phyloP scores from a whole-genome alignment of 768 basidiomycete species.

The Coprinopsis strossmayeri region DNA sequence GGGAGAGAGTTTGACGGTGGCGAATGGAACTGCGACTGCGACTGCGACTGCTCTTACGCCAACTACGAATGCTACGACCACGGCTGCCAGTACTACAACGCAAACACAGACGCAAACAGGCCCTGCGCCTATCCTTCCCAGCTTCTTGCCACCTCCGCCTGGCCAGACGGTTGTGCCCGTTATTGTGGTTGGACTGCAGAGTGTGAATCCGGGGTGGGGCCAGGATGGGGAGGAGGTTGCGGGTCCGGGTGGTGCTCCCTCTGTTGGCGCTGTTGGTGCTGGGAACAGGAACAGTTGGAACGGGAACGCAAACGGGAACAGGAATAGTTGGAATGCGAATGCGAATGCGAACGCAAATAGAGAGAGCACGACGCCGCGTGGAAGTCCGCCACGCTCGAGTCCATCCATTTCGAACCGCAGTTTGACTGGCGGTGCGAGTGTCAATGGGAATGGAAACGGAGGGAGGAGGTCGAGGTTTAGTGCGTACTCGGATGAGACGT shows the following conservation, averaged over 20 bases:
- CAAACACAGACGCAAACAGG: background rate
- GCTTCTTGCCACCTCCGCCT: slow-evolving; percentile 11
- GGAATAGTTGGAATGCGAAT: no score
- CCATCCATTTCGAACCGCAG: no score
- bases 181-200: slow-evolving; percentile 78
- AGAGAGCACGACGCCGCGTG: no score
- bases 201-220: slow-evolving; percentile 47
- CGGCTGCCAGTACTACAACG: background rate
- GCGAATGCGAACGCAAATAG: no score
- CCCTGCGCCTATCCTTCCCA: slow-evolving; percentile 6
- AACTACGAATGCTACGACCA: slow-evolving; percentile 3
- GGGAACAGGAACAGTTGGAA: background rate
- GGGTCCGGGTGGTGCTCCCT: background rate
- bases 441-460: background rate
- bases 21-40: slow-evolving; percentile 10
- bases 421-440: no score
- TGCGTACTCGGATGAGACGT: no score
- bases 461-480: slow-evolving; percentile 1
- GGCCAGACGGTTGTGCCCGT: slow-evolving; percentile 64
- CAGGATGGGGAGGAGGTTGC: slow-evolving; percentile 16
- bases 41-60: slow-evolving; percentile 6
- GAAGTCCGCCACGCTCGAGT: no score
- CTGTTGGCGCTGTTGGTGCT: background rate
- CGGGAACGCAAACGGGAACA: background rate
- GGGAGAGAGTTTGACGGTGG: background rate